Base-by-base conservation (phyloP, 1,139 yeast species). In the Zygosaccharomyces pseudobailii region DNA sequence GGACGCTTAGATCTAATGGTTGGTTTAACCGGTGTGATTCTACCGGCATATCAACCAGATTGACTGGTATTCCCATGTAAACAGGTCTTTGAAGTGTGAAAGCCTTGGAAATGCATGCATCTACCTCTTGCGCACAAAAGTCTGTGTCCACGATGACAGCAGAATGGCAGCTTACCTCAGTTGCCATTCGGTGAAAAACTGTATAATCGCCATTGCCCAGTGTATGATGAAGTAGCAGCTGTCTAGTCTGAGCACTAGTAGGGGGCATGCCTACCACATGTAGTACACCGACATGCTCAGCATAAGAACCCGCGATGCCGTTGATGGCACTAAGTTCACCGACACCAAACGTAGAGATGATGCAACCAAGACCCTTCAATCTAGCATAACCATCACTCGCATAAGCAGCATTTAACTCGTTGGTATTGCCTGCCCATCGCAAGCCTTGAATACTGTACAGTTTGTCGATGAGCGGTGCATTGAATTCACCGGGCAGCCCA, bases 191-290 rank as follows among this genome's bases (percentile, higher is more conserved):
- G 63, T 76, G 75, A 72, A 85, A 87, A 32, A 82, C 90, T 31
- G 82, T 79, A 67, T 84, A 87, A 66, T 84, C 90, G 43, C 92
- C 90, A 65, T 87, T 84, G 51, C 95, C 95, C 57, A 83, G 70
- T 21, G 90, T 83, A 64, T 83, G 89, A 56, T 76, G 80, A 45
- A 75, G 65, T 6, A 74, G 54, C 49, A 78, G 61, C 51, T 76
- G 75, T 61, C 80, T 75, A 46, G 80, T 69, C 57, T 80, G 85
- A 2, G 89, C 75, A 6, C 79, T 71, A 37, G 78, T 68, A 6
- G 83, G 77, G 6, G 83, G 83, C 56, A 76, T 73, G 43, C 84
- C 84, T 6, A 78, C 82, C 43, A 79, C 69, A 59, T 78, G 82
- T 27, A 79, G 55, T 41, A 78, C 54, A 17, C 82, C 82, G 42